Evolutionary conservation across 2,329 filamentous ascomycete genomes (phyloP), one percentile per base, ranked within the genome.

Genomic region (Curvularia lunata): DNA sequence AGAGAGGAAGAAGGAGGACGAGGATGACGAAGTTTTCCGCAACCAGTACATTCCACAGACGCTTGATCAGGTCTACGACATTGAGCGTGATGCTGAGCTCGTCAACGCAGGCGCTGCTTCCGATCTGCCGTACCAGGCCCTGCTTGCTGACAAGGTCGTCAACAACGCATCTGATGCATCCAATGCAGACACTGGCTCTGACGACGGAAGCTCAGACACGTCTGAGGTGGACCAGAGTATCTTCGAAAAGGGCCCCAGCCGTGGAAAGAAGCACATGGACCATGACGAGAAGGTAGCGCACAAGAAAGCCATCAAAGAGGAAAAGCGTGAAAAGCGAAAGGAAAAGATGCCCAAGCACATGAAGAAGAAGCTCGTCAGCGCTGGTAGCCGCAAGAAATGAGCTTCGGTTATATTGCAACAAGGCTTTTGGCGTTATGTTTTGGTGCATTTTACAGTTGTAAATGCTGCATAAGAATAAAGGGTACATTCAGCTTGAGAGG

Each of bases 31-130:
- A 65, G 95, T 98, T 5, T 99, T 97, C 81, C 86, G 94, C 69
- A 90, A 97, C 70, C 92, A 97, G 76, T 99, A 96, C 76, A 98
- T 99, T 51, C 95, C 95, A 0, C 93, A 97, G 77, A 98, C 91
- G 0, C 83, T 99, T 42, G 91, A 98, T 66, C 92, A 99, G 72
- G 94, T 99, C 4, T 97, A 97, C 76, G 93, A 99, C 74, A 88
- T 97, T 49, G 95, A 98, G 77, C 89, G 93, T 67, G 95, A 98
- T 67, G 91, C 88, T 1, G 88, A 91, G 67, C 88, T 88, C 74
- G 85, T 97, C 21, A 86, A 86, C 7, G 83, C 87, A 42, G 92
- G 92, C 5, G 84, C 90, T 63, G 91, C 88, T 19, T 85, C 86
- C 12, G 87, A 90, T n/a, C 82, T 97, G 0, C 86, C 97, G 1